Percentiles rank a stretch among this genome's conserved stretches.
phyloP scores from a whole-genome alignment of 2,329 filamentous ascomycete species.

The Stagonosporopsis rhizophila region DNA sequence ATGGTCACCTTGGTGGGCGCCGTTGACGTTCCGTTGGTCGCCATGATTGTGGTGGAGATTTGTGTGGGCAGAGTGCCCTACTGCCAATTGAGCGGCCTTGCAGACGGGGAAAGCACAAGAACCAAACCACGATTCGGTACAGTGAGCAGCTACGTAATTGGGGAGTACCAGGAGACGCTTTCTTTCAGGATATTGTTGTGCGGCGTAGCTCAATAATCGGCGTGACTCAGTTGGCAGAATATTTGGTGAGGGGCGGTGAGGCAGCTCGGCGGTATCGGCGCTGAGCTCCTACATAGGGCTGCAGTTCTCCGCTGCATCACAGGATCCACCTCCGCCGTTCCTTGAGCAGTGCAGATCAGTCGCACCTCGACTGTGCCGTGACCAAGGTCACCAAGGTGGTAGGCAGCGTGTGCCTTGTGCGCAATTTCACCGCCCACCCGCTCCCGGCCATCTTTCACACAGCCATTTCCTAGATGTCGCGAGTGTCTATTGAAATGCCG shows the following conservation, averaged over 20 bases:
- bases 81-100: conserved; percentile 7
- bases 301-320: neutral
- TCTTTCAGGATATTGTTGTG: conserved; percentile 6
- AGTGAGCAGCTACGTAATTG: conserved; percentile 3
- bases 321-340: neutral
- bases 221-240: conserved; percentile 23
- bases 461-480: too few relatives aligned
- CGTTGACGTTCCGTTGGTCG: conserved; percentile 35
- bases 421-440: neutral
- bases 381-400: neutral
- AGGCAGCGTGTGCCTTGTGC: neutral
- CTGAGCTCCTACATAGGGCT: neutral
- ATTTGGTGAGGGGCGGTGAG: neutral
- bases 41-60: conserved; percentile 31
- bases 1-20: conserved; percentile 74
- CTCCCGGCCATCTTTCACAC: too few relatives aligned
- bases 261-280: neutral
- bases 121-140: neutral
- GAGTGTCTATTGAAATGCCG: too few relatives aligned
- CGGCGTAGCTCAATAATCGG: conserved; percentile 10
- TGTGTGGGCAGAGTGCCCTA: conserved; percentile 15
- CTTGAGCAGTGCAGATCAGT: conserved; percentile 1
- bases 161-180: neutral
- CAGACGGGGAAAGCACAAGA: neutral
- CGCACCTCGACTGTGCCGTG: neutral